These are phyloP conservation scores for Mycena epipterygia DNA, from an alignment of 768 basidiomycete species.

Conservation along the genomic window DNA sequence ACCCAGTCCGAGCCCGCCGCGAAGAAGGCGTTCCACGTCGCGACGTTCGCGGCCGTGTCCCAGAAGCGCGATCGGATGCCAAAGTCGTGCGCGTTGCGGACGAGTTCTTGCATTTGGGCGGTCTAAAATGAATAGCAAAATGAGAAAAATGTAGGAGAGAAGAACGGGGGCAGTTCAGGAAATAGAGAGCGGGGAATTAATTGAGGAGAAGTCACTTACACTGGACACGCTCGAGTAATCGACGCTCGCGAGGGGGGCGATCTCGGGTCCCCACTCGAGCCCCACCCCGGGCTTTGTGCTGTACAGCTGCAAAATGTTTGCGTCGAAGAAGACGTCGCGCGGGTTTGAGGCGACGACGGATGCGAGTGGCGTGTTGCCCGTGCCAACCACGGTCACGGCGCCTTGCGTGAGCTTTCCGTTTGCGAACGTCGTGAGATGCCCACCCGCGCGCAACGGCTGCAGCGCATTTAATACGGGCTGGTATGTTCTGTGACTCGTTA, in stretches of 20 bases:
- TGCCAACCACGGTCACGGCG: slow-evolving; percentile 41
- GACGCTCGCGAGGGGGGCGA: slow-evolving; percentile 43
- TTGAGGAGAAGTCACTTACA: too few species aligned
- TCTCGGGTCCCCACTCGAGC: slow-evolving; percentile 33
- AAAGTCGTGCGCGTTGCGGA: slow-evolving; percentile 37
- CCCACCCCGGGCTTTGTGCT: slow-evolving; percentile 28
- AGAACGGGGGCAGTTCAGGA: too few species aligned
- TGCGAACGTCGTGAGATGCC: slow-evolving; percentile 52
- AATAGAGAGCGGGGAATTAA: too few species aligned
- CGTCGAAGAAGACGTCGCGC: slow-evolving; percentile 44
- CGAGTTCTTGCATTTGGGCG: slow-evolving; percentile 38
- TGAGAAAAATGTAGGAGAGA: too few species aligned
- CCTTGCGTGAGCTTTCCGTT: slow-evolving; percentile 36
- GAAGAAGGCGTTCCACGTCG: slow-evolving; percentile 39
- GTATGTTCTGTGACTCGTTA: slow-evolving; percentile 37
- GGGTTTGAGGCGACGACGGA: slow-evolving; percentile 35
- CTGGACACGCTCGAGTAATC: slow-evolving; percentile 36
- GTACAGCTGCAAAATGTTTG: slow-evolving; percentile 37
- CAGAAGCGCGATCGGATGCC: slow-evolving; percentile 42
- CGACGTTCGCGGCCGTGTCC: slow-evolving; percentile 38
- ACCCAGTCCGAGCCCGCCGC: slow-evolving; percentile 43
- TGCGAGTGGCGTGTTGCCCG: slow-evolving; percentile 43
- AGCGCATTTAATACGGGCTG: slow-evolving; percentile 50
- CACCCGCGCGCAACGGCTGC: slow-evolving; percentile 50
- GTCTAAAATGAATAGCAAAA: too few species aligned